Evolutionary conservation across 1,139 yeast genomes (phyloP).

Genomic region (Hyphopichia buzzinii): DNA sequence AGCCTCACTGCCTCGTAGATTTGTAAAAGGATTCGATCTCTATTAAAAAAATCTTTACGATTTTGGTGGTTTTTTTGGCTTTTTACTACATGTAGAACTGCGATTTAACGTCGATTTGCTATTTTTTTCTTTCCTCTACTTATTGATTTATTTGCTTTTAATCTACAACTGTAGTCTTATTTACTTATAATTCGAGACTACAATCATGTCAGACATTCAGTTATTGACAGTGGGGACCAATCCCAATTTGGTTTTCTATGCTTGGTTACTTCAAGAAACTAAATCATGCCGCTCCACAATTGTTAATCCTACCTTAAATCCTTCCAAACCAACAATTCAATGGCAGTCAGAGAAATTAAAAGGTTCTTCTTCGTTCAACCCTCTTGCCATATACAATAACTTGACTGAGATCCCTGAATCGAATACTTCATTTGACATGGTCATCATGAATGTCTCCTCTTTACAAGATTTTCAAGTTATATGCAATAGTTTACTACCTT

Average conservation of each 20-base stretch:
- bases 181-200: background rate
- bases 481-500: constrained; percentile 26
- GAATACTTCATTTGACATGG: constrained; percentile 29
- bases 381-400: constrained; percentile 19
- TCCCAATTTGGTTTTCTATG: constrained; percentile 50
- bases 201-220: constrained; percentile 19
- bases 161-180: background rate
- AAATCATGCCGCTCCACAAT: constrained; percentile 36
- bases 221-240: constrained; percentile 43
- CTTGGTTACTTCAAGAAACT: constrained; percentile 46
- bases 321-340: constrained; percentile 9
- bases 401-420: constrained; percentile 16
- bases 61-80: background rate
- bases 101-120: background rate
- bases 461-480: constrained; percentile 41
- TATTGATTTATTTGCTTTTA: background rate
- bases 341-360: constrained; percentile 12
- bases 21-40: too few relatives aligned
- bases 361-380: constrained; percentile 18
- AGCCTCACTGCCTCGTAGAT: background rate
- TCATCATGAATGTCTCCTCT: constrained; percentile 35
- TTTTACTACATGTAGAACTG: background rate
- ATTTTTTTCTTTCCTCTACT: background rate
- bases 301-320: constrained; percentile 18
- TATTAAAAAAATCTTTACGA: too few relatives aligned